A percentile compares a stretch with the other conserved stretches of the same genome.
Conservation (phyloP, 73 alveolate species). For the Tetrahymena borealis region DNA sequence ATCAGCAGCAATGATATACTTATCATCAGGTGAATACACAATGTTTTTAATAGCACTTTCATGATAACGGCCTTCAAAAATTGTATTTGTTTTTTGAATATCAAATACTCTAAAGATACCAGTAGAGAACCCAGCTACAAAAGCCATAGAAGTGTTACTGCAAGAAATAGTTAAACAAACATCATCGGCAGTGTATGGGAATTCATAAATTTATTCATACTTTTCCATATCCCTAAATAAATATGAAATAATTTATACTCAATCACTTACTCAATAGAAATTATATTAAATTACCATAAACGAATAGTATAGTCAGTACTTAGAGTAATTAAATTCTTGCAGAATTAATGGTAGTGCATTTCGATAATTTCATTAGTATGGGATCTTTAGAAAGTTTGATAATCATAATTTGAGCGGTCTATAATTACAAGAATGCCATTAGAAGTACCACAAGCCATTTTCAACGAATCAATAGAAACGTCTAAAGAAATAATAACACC, state of each 20-base stretch:
- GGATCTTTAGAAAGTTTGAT: slow-evolving; percentile 88
- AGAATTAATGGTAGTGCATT: slow-evolving; percentile 46
- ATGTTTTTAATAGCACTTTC: slow-evolving; percentile 44
- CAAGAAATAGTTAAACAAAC: slow-evolving; percentile 57
- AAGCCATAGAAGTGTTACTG: slow-evolving; percentile 51
- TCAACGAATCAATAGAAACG: slow-evolving; percentile 83
- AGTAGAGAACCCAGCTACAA: slow-evolving; percentile 72
- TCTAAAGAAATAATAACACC: slow-evolving; percentile 88
- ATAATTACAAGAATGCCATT: slow-evolving; percentile 86
- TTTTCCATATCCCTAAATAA: slow-evolving; percentile 50
- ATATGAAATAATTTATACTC: background rate
- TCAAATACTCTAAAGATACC: slow-evolving; percentile 75
- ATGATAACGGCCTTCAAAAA: slow-evolving; percentile 57
- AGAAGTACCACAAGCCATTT: slow-evolving; percentile 88
- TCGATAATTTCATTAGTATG: slow-evolving; percentile 68
- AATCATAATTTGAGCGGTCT: slow-evolving; percentile 78
- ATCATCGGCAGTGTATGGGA: slow-evolving; percentile 61
- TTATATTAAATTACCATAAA: slow-evolving; percentile 22
- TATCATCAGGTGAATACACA: slow-evolving; percentile 53
- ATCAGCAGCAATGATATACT: slow-evolving; percentile 48
- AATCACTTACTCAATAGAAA: background rate
- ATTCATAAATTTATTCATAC: slow-evolving; percentile 67
- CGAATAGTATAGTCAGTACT: slow-evolving; percentile 71
- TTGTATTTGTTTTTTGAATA: slow-evolving; percentile 65
- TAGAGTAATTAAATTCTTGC: slow-evolving; percentile 54